Evolutionary conservation across 345 rosid genomes (phyloP), one percentile per base, ranked within the genome.

Genomic region (Crucihimalaya himalaica): DNA sequence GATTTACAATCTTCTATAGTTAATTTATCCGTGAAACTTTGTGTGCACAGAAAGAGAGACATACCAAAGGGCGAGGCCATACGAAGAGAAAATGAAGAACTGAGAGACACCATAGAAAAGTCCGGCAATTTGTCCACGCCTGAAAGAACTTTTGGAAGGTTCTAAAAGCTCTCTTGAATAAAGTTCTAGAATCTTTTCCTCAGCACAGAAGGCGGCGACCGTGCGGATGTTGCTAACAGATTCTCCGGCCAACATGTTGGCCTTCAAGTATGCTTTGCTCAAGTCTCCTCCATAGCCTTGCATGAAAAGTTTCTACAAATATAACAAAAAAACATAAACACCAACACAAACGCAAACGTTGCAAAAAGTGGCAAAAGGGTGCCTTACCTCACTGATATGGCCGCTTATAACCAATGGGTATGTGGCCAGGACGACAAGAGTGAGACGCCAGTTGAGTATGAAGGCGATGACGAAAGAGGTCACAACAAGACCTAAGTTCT

Each of bases 171-270:
- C 96, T 2, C 81, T 74, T 12, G 89, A 75, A 46, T 94, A 94
- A 68, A 91, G 96, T 29, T 86, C 91, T 27, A 88, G 83, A 60
- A 94, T 81, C 84, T 94, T 94, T 55, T 92, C 89, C 66, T 94
- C 97, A 0, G 97, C 83, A 71, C 97, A 94, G 68, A 94, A 92
- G 20, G 99, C 97, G 16, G 97, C 95, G 21, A 94, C 91, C 1
- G 99, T 94, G 4, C 99, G 86, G 10, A 92, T 92, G 66, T 94
- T 94, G 64, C 99, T 87, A 68, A 91, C 96, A 32, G 97, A 97
- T 77, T 94, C 99, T 60, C 85, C 97, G 8, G 99, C 98, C 60
- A 91, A 77, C 98, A 91, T 94, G 81, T 94, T 94, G 18, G 98
- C 98, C 79, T 86, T 87, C 32, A 94, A 80, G 74, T 94, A 94